Evolutionary conservation across 164 flowering plant species (phyloP), one percentile per base, ranked within the genome.

Genomic region (Malania oleifera): DNA sequence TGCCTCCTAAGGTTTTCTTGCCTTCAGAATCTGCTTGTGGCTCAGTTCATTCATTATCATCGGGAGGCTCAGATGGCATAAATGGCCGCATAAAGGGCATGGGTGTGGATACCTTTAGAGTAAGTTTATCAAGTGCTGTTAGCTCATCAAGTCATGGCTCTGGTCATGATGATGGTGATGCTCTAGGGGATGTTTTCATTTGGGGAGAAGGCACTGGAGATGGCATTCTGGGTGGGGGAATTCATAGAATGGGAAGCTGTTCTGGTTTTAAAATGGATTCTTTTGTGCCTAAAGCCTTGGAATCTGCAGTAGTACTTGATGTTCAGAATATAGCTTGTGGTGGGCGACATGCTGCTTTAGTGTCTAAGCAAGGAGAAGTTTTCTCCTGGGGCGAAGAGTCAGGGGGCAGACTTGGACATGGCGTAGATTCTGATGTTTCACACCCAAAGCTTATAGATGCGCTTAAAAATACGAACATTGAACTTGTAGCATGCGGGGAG

Each of bases 121-220:
- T 52, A 15, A 52, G 55, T 31, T 52, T 52, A 28, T 52, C 55
- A 27, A 52, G 55, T 52, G 55, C 55, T 15, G 55, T 52, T 27
- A 52, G 55, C 37, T 52, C 55, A 2, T 52, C 55, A 31, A 52
- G 55, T 31, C 55, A 52, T 52, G 55, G 55, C 17, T 52, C 55
- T 31, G 55, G 55, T 52, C 38, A 52, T 52, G 55, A 27, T 27
- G 55, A 52, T 52, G 55, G 26, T 52, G 55, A 52, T 52, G 55
- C 55, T 19, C 14, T 52, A 27, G 55, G 55, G 22, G 55, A 52
- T 52, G 55, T 52, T 52, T 52, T 52, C 37, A 52, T 52, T 27
- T 52, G 55, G 55, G 55, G 55, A 2, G 55, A 52, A 19, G 55
- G 55, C 19, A 52, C 55, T 18, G 55, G 37, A 27, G 55, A 52